Conservation (phyloP, 1,139 yeast species). For the Candida freyschussii region DNA sequence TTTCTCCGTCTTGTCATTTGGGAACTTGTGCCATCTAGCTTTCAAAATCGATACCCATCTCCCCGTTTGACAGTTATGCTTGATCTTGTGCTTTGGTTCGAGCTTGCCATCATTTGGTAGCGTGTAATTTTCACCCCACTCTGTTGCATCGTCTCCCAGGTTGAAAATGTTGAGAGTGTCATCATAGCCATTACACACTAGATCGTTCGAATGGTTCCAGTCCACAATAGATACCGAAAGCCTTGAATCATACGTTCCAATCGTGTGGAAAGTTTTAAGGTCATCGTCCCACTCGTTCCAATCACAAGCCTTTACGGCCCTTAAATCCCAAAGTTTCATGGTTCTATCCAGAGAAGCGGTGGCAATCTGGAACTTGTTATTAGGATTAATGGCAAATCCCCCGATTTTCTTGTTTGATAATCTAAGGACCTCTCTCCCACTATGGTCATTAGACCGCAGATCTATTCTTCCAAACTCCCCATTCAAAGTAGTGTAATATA, state of each 20-base stretch:
- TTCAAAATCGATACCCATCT: constrained; percentile 93
- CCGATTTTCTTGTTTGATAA: constrained; percentile 90
- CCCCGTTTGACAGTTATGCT: constrained; percentile 93
- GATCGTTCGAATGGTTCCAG: constrained; percentile 70
- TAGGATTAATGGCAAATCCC: constrained; percentile 76
- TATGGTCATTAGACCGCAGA: constrained; percentile 41
- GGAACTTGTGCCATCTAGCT: constrained; percentile 73
- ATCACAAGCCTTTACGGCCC: constrained; percentile 43
- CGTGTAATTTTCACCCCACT: constrained; percentile 27
- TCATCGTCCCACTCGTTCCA: constrained; percentile 43
- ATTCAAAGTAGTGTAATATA: constrained; percentile 69
- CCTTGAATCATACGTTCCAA: constrained; percentile 66
- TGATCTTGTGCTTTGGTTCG: constrained; percentile 54
- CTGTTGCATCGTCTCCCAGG: constrained; percentile 23
- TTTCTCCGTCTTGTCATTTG: constrained; percentile 70
- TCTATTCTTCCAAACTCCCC: constrained; percentile 79
- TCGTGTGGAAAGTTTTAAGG: constrained; percentile 42
- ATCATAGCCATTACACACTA: constrained; percentile 92
- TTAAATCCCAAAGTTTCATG: constrained; percentile 78
- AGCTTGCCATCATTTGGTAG: constrained; percentile 29
- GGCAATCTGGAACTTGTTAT: constrained; percentile 54
- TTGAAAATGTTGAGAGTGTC: constrained; percentile 69
- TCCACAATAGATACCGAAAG: constrained; percentile 82
- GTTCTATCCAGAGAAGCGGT: constrained; percentile 87
- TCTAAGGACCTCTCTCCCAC: constrained; percentile 41